Evolutionary conservation across 345 rosid species (phyloP).

Genomic region (Eucalyptus grandis): DNA sequence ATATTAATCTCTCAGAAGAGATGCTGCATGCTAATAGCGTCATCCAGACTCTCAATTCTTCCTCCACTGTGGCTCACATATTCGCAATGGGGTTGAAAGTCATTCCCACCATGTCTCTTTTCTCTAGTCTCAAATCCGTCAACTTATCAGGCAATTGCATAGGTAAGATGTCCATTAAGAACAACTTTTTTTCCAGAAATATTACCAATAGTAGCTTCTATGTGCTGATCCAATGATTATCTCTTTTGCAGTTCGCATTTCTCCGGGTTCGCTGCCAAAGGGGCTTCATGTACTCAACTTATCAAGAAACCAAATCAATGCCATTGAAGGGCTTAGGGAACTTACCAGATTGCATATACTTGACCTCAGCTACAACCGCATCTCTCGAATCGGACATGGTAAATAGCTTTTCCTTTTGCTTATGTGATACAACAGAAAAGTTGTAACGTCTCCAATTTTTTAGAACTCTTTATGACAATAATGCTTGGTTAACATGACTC

Average conservation of each 20-base stretch:
- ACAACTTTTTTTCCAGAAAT: not conserved
- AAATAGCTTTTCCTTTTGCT: not conserved
- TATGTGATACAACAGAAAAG: not conserved
- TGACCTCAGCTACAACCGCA: conserved; percentile 88
- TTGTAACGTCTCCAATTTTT: not conserved
- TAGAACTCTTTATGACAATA: not conserved
- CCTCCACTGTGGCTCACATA: conserved; percentile 79
- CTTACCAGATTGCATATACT: conserved; percentile 60
- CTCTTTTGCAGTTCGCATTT: conserved; percentile 44
- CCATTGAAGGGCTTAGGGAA: conserved; percentile 84
- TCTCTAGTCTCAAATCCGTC: conserved; percentile 68
- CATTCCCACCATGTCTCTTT: conserved; percentile 56
- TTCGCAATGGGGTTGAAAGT: conserved; percentile 72
- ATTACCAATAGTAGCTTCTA: not conserved
- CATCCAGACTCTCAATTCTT: conserved; percentile 71
- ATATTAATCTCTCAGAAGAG: conserved; percentile 44
- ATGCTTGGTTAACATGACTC: not conserved
- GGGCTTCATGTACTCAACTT: conserved; percentile 72
- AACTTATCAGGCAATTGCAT: conserved; percentile 74
- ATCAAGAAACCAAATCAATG: conserved; percentile 71
- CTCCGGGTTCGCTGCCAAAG: conserved; percentile 74
- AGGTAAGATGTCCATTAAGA: conserved; percentile 28
- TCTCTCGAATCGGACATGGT: conserved; percentile 89
- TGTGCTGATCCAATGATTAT: not conserved
- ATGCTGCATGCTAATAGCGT: conserved; percentile 52